These are phyloP conservation scores for Rhizophora mangle DNA, from an alignment of 345 rosid species.

Conservation along the genomic window DNA sequence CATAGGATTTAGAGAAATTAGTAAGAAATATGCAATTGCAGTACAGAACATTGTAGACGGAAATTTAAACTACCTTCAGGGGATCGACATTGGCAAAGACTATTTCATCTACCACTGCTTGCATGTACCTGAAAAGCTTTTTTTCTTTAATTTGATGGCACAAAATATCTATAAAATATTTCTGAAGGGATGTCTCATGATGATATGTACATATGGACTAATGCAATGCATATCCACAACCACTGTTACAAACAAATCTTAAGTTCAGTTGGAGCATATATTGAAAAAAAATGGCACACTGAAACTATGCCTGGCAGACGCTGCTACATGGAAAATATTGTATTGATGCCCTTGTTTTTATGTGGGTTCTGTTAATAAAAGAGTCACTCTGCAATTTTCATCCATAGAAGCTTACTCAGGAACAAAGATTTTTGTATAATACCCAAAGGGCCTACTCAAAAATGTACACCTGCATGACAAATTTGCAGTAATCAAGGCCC, in stretches of 20 bases:
- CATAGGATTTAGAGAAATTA: conserved; percentile 25
- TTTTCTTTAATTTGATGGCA: conserved; percentile 8
- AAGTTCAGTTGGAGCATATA: too few species aligned
- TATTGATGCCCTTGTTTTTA: too few species aligned
- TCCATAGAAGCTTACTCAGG: too few species aligned
- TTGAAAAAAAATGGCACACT: too few species aligned
- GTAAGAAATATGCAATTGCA: conserved; percentile 15
- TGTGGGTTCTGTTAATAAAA: too few species aligned
- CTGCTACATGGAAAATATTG: too few species aligned
- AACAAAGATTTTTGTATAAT: neutral
- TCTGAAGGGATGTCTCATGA: neutral
- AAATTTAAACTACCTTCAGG: conserved; percentile 45
- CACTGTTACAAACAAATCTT: too few species aligned
- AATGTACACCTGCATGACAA: neutral
- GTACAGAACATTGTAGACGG: conserved; percentile 8
- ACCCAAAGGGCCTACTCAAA: neutral
- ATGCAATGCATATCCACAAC: neutral
- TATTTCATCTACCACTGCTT: conserved; percentile 89
- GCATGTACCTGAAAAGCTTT: conserved; percentile 69
- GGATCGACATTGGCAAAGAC: conserved; percentile 64
- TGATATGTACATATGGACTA: conserved; percentile 8
- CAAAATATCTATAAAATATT: conserved; percentile 1
- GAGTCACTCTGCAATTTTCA: too few species aligned
- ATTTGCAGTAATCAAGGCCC: neutral
- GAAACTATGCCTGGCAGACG: too few species aligned